Percentiles rank a stretch among this genome's conserved stretches.
These are phyloP conservation scores for Massariosphaeria phaeospora DNA, from an alignment of 495 filamentous ascomycete genomes.

Conservation along the genomic window DNA sequence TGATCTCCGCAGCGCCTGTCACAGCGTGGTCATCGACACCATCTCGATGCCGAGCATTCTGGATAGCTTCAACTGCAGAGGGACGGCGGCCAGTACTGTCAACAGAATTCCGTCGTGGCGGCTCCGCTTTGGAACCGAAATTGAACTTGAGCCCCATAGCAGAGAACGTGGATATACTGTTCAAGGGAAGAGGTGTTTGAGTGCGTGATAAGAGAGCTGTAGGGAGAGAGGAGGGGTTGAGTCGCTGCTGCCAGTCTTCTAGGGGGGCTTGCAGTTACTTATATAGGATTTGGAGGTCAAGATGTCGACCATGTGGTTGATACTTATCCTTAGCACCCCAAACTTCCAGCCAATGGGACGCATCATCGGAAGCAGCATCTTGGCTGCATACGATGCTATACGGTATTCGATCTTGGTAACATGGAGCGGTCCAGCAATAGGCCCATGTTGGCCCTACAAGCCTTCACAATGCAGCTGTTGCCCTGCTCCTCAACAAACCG, in stretches of 20 bases:
- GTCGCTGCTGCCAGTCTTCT: not conserved
- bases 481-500: slow-evolving; percentile 9
- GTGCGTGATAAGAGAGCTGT: not conserved
- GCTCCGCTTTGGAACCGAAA: not conserved
- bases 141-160: slow-evolving; percentile 11
- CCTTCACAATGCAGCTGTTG: not conserved
- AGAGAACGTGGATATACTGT: too few species aligned
- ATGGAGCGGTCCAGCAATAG: not conserved
- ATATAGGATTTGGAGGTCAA: not conserved
- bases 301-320: not conserved
- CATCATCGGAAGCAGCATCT: not conserved
- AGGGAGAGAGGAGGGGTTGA: not conserved
- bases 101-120: not conserved
- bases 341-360: not conserved
- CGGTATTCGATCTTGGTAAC: not conserved
- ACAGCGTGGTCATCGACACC: slow-evolving; percentile 12
- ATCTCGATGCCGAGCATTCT: slow-evolving; percentile 3
- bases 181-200: not conserved
- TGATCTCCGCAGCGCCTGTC: slow-evolving; percentile 15
- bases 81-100: slow-evolving; percentile 9
- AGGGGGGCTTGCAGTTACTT: not conserved
- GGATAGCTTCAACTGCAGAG: slow-evolving; percentile 12
- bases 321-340: not conserved
- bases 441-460: not conserved
- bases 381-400: not conserved